Conservation (phyloP, 768 basidiomycete species). For the Phylloporus rhodoxanthus region DNA sequence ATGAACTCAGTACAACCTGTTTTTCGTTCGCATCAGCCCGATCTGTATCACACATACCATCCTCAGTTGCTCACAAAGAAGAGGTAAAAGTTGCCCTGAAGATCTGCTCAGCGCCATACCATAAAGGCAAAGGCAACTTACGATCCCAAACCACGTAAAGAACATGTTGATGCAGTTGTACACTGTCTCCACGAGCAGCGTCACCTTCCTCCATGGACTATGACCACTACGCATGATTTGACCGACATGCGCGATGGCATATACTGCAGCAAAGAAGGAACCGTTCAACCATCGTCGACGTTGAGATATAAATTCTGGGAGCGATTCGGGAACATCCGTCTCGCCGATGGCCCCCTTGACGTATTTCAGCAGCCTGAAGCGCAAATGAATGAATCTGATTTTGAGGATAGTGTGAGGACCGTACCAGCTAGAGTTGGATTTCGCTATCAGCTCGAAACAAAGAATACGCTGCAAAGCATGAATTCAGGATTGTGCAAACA, state of each 20-base stretch:
- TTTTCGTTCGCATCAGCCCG: background rate
- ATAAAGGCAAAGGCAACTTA: slow-evolving; percentile 34
- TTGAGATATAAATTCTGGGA: slow-evolving; percentile 92
- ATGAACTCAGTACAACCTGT: slow-evolving; percentile 83
- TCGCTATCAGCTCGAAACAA: slow-evolving; percentile 76
- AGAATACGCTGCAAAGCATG: slow-evolving; percentile 60
- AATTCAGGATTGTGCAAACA: background rate
- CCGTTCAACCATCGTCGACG: slow-evolving; percentile 88
- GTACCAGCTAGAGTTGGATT: slow-evolving; percentile 72
- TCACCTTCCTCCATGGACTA: slow-evolving; percentile 63
- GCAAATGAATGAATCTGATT: slow-evolving; percentile 4
- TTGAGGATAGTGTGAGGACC: slow-evolving; percentile 14
- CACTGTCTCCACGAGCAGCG: slow-evolving; percentile 72
- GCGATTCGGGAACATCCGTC: slow-evolving; percentile 88
- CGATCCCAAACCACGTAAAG: slow-evolving; percentile 92
- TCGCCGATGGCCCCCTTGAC: slow-evolving; percentile 90
- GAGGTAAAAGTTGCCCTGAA: slow-evolving; percentile 87
- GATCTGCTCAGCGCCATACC: background rate
- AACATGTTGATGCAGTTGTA: slow-evolving; percentile 85
- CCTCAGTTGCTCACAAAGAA: slow-evolving; percentile 66
- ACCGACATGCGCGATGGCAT: slow-evolving; percentile 74
- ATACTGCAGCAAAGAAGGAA: slow-evolving; percentile 92
- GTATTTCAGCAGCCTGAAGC: slow-evolving; percentile 86
- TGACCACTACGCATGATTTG: slow-evolving; percentile 45
- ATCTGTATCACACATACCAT: background rate